Evolutionary conservation across 352 stramenopile genomes (phyloP).

Genomic region (Pythium rhizo-oryzae): DNA sequence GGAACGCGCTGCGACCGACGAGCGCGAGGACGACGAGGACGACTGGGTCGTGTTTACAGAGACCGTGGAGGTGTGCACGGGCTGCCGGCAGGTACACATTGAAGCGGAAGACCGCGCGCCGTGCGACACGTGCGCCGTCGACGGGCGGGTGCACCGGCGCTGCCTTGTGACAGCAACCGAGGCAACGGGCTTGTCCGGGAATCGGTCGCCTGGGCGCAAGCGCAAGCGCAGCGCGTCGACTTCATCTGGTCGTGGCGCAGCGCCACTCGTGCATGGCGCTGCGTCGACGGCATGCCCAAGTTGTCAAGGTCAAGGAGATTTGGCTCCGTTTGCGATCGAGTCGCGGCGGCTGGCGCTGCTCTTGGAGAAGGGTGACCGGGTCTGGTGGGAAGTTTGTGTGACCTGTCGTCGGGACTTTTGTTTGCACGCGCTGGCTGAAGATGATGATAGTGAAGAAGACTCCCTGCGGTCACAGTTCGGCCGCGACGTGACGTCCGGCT

Average conservation of each 20-base stretch:
- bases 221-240: slow-evolving; percentile 21
- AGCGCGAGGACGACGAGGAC: not conserved
- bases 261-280: not conserved
- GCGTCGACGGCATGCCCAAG: not conserved
- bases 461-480: slow-evolving; percentile 12
- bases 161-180: slow-evolving; percentile 13
- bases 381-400: slow-evolving; percentile 29
- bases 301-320: not conserved
- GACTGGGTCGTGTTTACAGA: slow-evolving; percentile 45
- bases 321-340: slow-evolving; percentile 30
- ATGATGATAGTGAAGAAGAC: slow-evolving; percentile 18
- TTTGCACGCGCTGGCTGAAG: slow-evolving; percentile 18
- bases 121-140: slow-evolving; percentile 39
- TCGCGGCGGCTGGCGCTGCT: slow-evolving; percentile 50
- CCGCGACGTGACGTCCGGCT: slow-evolving; percentile 1
- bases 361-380: slow-evolving; percentile 17
- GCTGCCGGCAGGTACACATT: slow-evolving; percentile 62
- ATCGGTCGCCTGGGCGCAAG: slow-evolving; percentile 16
- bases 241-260: not conserved
- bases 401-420: slow-evolving; percentile 25
- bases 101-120: slow-evolving; percentile 28
- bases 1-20: slow-evolving; percentile 12
- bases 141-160: slow-evolving; percentile 40
- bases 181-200: not conserved
- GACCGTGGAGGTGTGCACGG: slow-evolving; percentile 52